Base-by-base conservation (phyloP, 31 red algal genomes). In the Odonthalia washingtoniensis region DNA sequence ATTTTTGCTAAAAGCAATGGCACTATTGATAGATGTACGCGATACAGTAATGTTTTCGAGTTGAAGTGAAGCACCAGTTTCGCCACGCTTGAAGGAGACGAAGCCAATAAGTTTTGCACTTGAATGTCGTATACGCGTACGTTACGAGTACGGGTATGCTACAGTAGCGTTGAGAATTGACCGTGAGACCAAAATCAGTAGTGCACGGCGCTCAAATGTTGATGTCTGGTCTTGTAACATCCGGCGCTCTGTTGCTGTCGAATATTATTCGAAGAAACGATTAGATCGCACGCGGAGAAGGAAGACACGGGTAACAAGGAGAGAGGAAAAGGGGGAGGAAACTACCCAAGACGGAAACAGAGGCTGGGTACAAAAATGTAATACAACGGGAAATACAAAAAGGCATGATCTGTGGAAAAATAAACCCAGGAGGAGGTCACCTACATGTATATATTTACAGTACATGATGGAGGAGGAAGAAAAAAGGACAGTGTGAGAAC, bases 51-150 rank as follows among this genome's bases (percentile, higher is more conserved):
- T 27, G 41, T 87, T 37, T 32, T 57, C 0, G 17, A 43, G 38
- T 46, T 41, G 32, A 27, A 87, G 49, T n/a, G 74, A 68, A 14
- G 74, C 39, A 12, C 84, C 74, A 16, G 84, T 46, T 40, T 87
- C 84, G 32, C 60, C 72, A 67, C 74, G 72, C 46, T 68, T 34
- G 60, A 78, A 87, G 74, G 78, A 87, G 3, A 87, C 5, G 64
- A 42, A 87, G 53, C 38, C 40, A n/a, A 1, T 14, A n/a, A 87
- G 27, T 27, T 78, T 52, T n/a, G 84, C 74, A 5, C 0, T 79
- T 0, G 74, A 0, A 73, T 87, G 41, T 0, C 72, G 72, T 3
- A 87, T 46, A 77, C 37, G 46, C 9, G 31, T 34, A 30, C 60
- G 14, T 33, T 74, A 30, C 0, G 65, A 57, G 14, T 32, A 31